Base-by-base conservation (phyloP, 2,329 filamentous ascomycete species). In the Zalaria sp. region DNA sequence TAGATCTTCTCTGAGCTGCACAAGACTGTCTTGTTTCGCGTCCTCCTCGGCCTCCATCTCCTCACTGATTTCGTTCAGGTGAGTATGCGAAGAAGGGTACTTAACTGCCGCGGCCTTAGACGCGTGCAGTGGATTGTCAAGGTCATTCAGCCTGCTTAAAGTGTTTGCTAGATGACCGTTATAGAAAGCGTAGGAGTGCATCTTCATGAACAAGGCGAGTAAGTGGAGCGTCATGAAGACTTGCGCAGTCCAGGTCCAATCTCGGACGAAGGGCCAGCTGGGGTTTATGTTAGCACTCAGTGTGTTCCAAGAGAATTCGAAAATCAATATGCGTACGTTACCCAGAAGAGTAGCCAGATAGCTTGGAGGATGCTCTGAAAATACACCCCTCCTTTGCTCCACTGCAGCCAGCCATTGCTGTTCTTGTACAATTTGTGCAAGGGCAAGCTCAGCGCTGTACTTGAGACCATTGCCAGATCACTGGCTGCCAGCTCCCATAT, bases 121-220 rank as follows among this genome's bases (percentile, higher is more conserved):
- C 3, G 54, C 51, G n/a, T 44, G 40, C 7, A 57, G 50, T 2
- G 87, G 86, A 43, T 75, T 64, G 60, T 98, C 91, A 29, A 98
- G 78, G 34, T 77, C 77, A 43, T 75, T 76, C 8, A 98, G 71
- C 7, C 86, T 80, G 56, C 81, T 79, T 59, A 93, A 77, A 0
- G 86, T 93, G 59, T 91, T 85, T 51, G 82, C 84, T 10, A 98
- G 70, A 60, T 98, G 91, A 7, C 91, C 91, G 54, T 95, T 96
- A 67, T 98, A 98, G 61, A 96, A 98, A 25, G 86, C 83, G 57
- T 94, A 98, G 4, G 88, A 95, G 61, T 98, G 91, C 78, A 96
- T 91, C 69, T 98, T 98, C 91, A 98, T 98, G 39, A 95, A 77
- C 18, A 98, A 71, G 5, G 85, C 81, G 63, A 98, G 77, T 35